Evolutionary conservation across 768 basidiomycete species (phyloP).

Genomic region (Daedaleopsis nitida): DNA sequence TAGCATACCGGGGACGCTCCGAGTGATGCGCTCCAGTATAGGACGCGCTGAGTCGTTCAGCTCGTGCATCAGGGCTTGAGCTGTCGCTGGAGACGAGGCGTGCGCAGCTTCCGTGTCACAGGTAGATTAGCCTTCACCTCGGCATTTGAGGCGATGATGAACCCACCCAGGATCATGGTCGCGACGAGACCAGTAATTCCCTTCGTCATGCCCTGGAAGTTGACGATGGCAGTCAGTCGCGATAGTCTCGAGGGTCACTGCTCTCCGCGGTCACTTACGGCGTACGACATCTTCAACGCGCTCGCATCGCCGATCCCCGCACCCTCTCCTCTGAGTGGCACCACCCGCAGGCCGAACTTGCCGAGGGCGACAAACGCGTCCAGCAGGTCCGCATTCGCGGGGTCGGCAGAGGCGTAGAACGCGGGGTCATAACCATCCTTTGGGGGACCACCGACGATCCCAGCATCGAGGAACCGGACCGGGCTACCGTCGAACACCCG

Average conservation of each 20-base stretch:
- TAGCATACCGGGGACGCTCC: conserved; percentile 48
- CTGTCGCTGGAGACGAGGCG: conserved; percentile 59
- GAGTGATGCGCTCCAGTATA: conserved; percentile 42
- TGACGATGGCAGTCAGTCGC: neutral
- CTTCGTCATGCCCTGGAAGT: conserved; percentile 55
- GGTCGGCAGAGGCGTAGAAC: conserved; percentile 52
- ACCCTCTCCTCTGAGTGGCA: conserved; percentile 47
- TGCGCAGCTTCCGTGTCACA: conserved; percentile 44
- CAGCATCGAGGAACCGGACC: conserved; percentile 54
- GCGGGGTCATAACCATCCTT: conserved; percentile 49
- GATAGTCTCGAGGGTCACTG: neutral
- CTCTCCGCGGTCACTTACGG: conserved; percentile 38
- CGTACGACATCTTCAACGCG: conserved; percentile 66
- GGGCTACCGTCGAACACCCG: conserved; percentile 41
- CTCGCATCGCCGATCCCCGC: conserved; percentile 58
- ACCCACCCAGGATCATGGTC: conserved; percentile 56
- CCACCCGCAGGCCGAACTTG: conserved; percentile 48
- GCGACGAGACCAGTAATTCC: conserved; percentile 52
- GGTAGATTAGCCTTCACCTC: neutral
- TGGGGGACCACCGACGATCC: conserved; percentile 61
- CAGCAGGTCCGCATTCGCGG: conserved; percentile 34
- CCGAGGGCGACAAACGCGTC: conserved; percentile 43
- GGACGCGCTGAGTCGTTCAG: conserved; percentile 46
- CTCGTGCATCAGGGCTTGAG: conserved; percentile 55
- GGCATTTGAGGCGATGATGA: conserved; percentile 6